Evolutionary conservation across 2,329 filamentous ascomycete species (phyloP).

Genomic region (Aspergillus sp.): DNA sequence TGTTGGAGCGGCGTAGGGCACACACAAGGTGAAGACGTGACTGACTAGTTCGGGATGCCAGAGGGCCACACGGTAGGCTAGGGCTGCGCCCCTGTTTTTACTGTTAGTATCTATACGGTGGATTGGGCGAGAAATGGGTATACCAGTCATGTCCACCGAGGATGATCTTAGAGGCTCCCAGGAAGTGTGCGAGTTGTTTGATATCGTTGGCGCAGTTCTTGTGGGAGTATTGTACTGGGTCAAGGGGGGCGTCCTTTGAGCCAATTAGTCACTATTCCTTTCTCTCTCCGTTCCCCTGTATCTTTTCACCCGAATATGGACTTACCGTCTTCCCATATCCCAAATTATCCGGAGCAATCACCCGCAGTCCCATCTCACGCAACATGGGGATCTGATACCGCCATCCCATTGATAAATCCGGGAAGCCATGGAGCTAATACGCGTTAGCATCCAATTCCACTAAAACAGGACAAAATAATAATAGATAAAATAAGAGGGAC

Average conservation of each 20-base stretch:
- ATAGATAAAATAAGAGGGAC: conserved; percentile 1
- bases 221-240: conserved; percentile 56
- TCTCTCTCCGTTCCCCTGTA: too few relatives aligned
- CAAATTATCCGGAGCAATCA: conserved; percentile 77
- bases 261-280: too few relatives aligned
- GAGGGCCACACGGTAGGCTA: conserved; percentile 66
- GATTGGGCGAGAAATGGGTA: not conserved
- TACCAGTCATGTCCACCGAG: conserved; percentile 85
- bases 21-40: conserved; percentile 72
- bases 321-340: conserved; percentile 70
- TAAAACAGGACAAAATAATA: not conserved
- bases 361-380: conserved; percentile 61
- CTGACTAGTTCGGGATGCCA: conserved; percentile 65
- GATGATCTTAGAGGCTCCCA: conserved; percentile 55
- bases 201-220: conserved; percentile 70
- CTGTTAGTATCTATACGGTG: not conserved
- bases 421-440: conserved; percentile 63
- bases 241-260: conserved; percentile 49
- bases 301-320: not conserved
- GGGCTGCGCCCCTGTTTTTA: conserved; percentile 56
- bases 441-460: not conserved
- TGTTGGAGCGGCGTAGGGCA: conserved; percentile 57
- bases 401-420: conserved; percentile 79
- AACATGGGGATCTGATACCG: conserved; percentile 78
- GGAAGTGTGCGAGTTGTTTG: conserved; percentile 57